Base-by-base conservation (phyloP, 768 basidiomycete species). In the Suillus clintonianus region DNA sequence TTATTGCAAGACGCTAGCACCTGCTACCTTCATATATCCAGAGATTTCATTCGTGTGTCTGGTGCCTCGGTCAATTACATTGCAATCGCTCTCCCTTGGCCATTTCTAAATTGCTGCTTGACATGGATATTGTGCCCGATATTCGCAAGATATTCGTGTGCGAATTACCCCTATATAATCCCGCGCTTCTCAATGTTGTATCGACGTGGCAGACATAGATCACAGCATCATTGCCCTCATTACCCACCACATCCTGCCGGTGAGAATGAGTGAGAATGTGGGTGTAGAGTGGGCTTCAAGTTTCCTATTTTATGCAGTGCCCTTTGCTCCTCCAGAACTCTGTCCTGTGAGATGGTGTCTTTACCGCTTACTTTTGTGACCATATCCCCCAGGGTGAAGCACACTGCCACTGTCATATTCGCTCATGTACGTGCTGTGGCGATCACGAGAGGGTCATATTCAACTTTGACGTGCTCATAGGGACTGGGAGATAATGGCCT, bases 401-500 rank as follows among this genome's bases (percentile, higher is more conserved):
- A 95, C 74, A 87, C 89, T 7, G 90, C 92, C 6, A 94, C 92
- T 1, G 85, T 95, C 66, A 89, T 95, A 70, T 92, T 95, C 75
- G 77, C 92, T 39, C 94, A 95, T 82, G 93, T 92, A 70, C 68
- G 89, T 65, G 27, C 43, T 34, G 41, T 34, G 37, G 13, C 9
- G 22, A 19, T 32, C 47, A 34, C 13, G 22, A 45, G 13, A 63
- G 17, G 17, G 32, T 45, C 56, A 65, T 11, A 61, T 62, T 48
- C 14, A 63, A 24, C 24, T 51, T 24, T 61, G n/a, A 60, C 36
- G n/a, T 62, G 51, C 22, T 56, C 34, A 64, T 71, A 91, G 89
- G 89, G 91, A 42, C 76, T 91, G 41, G 90, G 90, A n/a, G 88
- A 90, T 69, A 79, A 83, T 56, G 90, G 89, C 2, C n/a, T 91